Percentiles rank a stretch among this genome's conserved stretches.
Conservation (phyloP, 208 protist species). For the Leptomonas pyrrhocoris region DNA sequence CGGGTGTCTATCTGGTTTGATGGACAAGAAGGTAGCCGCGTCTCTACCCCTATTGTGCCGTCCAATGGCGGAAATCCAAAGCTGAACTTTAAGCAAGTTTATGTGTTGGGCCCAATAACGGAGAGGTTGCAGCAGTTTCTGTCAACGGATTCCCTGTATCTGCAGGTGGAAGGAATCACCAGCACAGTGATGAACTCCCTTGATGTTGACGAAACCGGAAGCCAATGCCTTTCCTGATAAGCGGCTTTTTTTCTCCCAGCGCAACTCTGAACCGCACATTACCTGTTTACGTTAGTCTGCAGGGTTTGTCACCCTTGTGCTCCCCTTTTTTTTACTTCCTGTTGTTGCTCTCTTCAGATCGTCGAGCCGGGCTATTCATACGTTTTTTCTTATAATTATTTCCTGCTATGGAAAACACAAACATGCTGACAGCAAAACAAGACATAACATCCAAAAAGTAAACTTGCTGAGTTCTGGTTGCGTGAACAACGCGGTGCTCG, state of each 20-base stretch:
- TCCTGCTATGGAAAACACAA: no score
- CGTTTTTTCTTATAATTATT: no score
- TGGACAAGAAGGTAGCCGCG: constrained; percentile 34
- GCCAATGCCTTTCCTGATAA: constrained; percentile 7
- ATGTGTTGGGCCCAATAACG: constrained; percentile 48
- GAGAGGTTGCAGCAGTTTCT: constrained; percentile 44
- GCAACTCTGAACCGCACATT: no score
- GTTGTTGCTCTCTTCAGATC: no score
- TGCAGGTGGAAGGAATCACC: constrained; percentile 55
- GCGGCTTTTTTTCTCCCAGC: background rate
- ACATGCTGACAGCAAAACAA: no score
- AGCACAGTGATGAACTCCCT: constrained; percentile 40
- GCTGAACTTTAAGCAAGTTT: constrained; percentile 55
- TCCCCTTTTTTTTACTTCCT: background rate
- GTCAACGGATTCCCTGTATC: constrained; percentile 43
- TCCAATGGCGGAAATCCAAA: constrained; percentile 50
- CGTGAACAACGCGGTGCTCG: no score
- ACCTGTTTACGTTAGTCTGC: background rate
- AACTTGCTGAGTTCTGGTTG: no score
- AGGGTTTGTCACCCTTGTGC: background rate
- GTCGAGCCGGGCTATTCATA: no score
- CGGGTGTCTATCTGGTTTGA: constrained; percentile 64
- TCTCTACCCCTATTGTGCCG: constrained; percentile 37
- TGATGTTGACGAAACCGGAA: background rate
- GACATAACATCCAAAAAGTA: no score